These are phyloP conservation scores for Helicostylum pulchrum DNA, from an alignment of 192 early-diverging fungal species.

Conservation along the genomic window DNA sequence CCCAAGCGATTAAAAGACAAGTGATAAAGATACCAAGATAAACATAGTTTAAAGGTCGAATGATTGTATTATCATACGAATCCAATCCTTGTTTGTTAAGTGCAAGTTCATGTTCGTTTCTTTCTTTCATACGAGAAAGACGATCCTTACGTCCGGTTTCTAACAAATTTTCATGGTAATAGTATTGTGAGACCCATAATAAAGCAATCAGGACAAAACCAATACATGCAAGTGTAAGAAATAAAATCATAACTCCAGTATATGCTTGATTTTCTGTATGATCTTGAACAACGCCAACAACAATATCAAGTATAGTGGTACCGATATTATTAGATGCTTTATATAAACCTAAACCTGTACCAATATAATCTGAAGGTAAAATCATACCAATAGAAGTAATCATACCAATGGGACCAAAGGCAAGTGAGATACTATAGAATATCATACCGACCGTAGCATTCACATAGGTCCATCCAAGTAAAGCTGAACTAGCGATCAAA, in stretches of 20 bases:
- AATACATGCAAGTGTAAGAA: slow-evolving; percentile 17
- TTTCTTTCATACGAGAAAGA: slow-evolving; percentile 22
- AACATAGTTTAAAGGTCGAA: slow-evolving; percentile 14
- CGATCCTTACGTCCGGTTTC: slow-evolving; percentile 25
- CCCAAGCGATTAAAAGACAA: slow-evolving; percentile 24
- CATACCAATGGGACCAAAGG: slow-evolving; percentile 57
- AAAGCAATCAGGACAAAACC: slow-evolving; percentile 26
- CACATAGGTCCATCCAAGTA: slow-evolving; percentile 56
- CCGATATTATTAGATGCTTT: slow-evolving; percentile 61
- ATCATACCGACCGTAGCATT: slow-evolving; percentile 54
- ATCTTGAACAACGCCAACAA: no score
- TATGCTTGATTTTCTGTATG: slow-evolving; percentile 31
- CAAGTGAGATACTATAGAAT: slow-evolving; percentile 55
- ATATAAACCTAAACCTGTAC: slow-evolving; percentile 60
- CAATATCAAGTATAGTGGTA: no score
- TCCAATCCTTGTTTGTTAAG: slow-evolving; percentile 22
- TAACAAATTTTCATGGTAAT: slow-evolving; percentile 16
- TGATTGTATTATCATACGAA: slow-evolving; percentile 5
- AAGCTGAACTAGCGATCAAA: slow-evolving; percentile 26
- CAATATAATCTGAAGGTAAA: slow-evolving; percentile 53
- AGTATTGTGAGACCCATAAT: slow-evolving; percentile 15
- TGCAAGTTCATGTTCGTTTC: slow-evolving; percentile 18
- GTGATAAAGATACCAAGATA: slow-evolving; percentile 15
- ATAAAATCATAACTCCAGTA: slow-evolving; percentile 34
- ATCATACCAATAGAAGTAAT: slow-evolving; percentile 60